These are phyloP conservation scores for Apiotrichum akiyoshidainum DNA, from an alignment of 1,284 basidiomycete species.

Conservation along the genomic window DNA sequence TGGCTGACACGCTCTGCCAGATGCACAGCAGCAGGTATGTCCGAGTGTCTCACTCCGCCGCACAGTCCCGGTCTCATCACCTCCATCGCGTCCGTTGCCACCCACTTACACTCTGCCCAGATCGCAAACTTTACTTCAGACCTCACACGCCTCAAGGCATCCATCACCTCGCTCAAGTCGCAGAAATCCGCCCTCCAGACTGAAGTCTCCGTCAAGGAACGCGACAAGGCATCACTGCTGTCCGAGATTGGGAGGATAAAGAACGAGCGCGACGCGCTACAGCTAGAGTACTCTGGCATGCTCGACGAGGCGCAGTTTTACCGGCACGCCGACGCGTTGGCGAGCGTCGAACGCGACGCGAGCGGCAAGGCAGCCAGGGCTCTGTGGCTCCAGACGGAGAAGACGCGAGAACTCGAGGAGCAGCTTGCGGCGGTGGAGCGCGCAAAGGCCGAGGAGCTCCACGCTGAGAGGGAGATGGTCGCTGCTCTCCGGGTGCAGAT, in stretches of 20 bases:
- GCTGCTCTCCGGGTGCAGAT: conserved; percentile 27
- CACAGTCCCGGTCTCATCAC: no score
- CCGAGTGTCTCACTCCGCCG: no score
- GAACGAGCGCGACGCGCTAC: conserved; percentile 19
- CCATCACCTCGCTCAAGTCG: conserved; percentile 19
- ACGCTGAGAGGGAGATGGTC: conserved; percentile 12
- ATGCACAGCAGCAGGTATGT: conserved; percentile 13
- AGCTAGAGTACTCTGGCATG: conserved; percentile 16
- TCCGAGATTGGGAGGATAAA: conserved; percentile 12
- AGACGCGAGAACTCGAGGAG: conserved; percentile 13
- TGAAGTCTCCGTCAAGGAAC: conserved; percentile 8
- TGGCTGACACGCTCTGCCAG: neutral
- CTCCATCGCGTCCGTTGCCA: neutral
- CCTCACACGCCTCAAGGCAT: conserved; percentile 11
- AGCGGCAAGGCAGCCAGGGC: conserved; percentile 26
- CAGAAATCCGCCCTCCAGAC: conserved; percentile 11
- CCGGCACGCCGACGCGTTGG: neutral
- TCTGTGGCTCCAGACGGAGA: conserved; percentile 29
- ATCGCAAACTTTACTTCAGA: conserved; percentile 15
- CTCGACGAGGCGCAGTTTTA: conserved; percentile 17
- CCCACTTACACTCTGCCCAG: conserved; percentile 5
- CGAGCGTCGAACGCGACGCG: conserved; percentile 18
- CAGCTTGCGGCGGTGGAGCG: conserved; percentile 12
- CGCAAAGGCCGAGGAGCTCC: neutral
- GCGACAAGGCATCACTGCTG: neutral